phyloP scores from a whole-genome alignment of 164 flowering plant genomes.

The Vitis vinifera region ASM3070453v1 NC_081821.1:12192001-12192500 shows the following conservation, averaged over 20 bases:
- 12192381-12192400: too few relatives aligned
- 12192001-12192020: slow-evolving; percentile 76
- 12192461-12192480: slow-evolving; percentile 82
- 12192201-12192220: background rate
- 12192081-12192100: background rate
- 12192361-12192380: too few relatives aligned
- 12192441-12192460: slow-evolving; percentile 12
- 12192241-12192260: too few relatives aligned
- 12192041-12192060: slow-evolving; percentile 13
- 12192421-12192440: background rate
- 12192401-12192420: background rate
- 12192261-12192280: too few relatives aligned
- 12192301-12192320: background rate
- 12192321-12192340: background rate
- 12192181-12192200: too few relatives aligned
- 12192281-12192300: too few relatives aligned
- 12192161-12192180: background rate
- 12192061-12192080: background rate
- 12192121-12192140: background rate
- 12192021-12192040: slow-evolving; percentile 66
- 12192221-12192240: background rate
- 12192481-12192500: slow-evolving; percentile 90
- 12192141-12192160: slow-evolving; percentile 4
- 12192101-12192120: background rate
- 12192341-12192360: too few relatives aligned